Evolutionary conservation across 2,329 filamentous ascomycete species (phyloP).

Genomic region (Diaporthe vexans): DNA sequence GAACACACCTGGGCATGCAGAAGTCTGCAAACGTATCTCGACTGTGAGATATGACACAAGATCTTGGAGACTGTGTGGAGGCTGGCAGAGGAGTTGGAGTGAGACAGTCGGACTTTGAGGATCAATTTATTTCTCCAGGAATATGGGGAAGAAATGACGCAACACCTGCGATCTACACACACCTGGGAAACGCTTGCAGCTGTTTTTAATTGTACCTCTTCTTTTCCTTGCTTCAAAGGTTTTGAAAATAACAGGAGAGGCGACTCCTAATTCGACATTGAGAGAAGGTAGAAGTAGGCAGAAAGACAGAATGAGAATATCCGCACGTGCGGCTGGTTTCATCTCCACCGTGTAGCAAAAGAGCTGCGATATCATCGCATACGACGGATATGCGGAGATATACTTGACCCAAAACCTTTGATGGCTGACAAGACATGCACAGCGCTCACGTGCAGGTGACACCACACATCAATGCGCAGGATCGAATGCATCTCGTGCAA

Average conservation of each 20-base stretch:
- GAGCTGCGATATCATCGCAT: background rate
- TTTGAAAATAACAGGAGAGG: background rate
- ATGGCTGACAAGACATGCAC: background rate
- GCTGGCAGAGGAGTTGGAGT: background rate
- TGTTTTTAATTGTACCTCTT: too few relatives aligned
- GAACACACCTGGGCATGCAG: background rate
- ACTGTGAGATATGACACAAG: background rate
- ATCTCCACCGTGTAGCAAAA: background rate
- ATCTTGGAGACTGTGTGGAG: background rate
- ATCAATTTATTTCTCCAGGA: constrained; percentile 2
- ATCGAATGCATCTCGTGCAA: background rate
- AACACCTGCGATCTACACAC: background rate
- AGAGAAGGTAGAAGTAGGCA: background rate
- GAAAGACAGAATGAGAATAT: background rate
- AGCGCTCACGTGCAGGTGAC: background rate
- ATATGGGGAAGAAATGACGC: background rate
- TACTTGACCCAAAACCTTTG: background rate
- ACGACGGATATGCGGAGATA: background rate
- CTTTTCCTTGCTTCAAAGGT: too few relatives aligned
- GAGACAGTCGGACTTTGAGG: constrained; percentile 4
- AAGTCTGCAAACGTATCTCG: background rate
- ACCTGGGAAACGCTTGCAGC: background rate
- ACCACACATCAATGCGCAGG: background rate
- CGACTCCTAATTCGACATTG: background rate
- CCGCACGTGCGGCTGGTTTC: background rate